Conservation (phyloP, 805 yeast genomes). For the Sugiyamaella americana region DNA sequence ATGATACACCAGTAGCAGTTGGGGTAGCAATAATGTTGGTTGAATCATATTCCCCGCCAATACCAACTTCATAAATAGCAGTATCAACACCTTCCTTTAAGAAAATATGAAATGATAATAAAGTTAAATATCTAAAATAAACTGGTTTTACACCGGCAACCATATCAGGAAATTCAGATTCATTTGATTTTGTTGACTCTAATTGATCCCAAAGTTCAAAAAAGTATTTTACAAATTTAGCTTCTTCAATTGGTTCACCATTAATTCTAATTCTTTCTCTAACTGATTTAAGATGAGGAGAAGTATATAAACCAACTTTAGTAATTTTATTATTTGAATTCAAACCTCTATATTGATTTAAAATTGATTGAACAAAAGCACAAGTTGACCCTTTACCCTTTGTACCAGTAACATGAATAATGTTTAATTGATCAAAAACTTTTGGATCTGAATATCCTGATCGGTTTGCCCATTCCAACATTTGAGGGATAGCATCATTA, state of each 20-base stretch:
- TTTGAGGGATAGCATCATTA: slow-evolving; percentile 67
- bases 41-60: slow-evolving; percentile 97
- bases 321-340: slow-evolving; percentile 30
- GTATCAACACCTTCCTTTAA: slow-evolving; percentile 83
- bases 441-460: slow-evolving; percentile 53
- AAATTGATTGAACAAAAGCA: slow-evolving; percentile 81
- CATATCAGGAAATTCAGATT: slow-evolving; percentile 63
- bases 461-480: slow-evolving; percentile 71
- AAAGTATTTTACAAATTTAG: slow-evolving; percentile 77
- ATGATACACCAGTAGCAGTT: slow-evolving; percentile 75
- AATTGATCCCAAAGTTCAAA: slow-evolving; percentile 91
- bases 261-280: slow-evolving; percentile 85
- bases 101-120: slow-evolving; percentile 87
- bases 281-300: slow-evolving; percentile 91
- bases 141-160: slow-evolving; percentile 74
- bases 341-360: slow-evolving; percentile 49
- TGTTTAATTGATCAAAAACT: slow-evolving; percentile 68
- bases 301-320: slow-evolving; percentile 88
- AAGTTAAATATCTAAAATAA: slow-evolving; percentile 84
- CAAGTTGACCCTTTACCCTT: slow-evolving; percentile 98
- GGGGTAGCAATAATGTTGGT: slow-evolving; percentile 82
- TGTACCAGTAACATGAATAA: slow-evolving; percentile 93
- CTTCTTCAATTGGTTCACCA: slow-evolving; percentile 79
- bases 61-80: slow-evolving; percentile 96
- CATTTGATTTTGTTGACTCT: slow-evolving; percentile 50